Evolutionary conservation across 2,329 filamentous ascomycete genomes (phyloP).

Genomic region (Aspergillus pseudoglaucus): DNA sequence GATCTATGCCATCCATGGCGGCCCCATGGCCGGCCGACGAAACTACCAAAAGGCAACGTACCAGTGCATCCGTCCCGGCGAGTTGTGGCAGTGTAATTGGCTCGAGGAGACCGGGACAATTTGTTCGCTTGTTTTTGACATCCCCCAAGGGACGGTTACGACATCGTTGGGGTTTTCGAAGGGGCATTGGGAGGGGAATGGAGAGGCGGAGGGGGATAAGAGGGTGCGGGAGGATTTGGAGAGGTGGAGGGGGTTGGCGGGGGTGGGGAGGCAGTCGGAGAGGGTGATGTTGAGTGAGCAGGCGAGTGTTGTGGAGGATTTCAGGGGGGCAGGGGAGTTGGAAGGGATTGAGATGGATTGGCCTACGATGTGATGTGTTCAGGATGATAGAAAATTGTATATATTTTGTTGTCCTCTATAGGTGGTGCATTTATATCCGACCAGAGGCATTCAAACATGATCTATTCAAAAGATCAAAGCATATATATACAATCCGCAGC

Average conservation of each 20-base stretch:
- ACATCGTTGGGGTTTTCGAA: constrained; percentile 51
- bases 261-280: constrained; percentile 46
- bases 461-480: too few relatives aligned
- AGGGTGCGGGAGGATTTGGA: constrained; percentile 46
- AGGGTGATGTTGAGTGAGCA: constrained; percentile 50
- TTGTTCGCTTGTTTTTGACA: constrained; percentile 52
- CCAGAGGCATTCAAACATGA: too few relatives aligned
- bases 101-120: constrained; percentile 56
- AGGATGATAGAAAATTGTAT: background rate
- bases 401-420: too few relatives aligned
- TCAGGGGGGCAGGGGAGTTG: constrained; percentile 45
- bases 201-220: constrained; percentile 52
- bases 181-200: constrained; percentile 49
- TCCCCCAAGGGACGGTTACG: constrained; percentile 43
- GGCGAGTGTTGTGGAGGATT: constrained; percentile 46
- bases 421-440: too few relatives aligned
- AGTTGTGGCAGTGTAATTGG: constrained; percentile 57
- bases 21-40: constrained; percentile 51
- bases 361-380: constrained; percentile 25
- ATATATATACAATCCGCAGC: too few relatives aligned
- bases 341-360: constrained; percentile 39
- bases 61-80: constrained; percentile 52
- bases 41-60: constrained; percentile 52
- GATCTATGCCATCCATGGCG: constrained; percentile 55
- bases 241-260: constrained; percentile 49